A percentile compares a stretch with the other conserved stretches of the same genome.
phyloP scores from a whole-genome alignment of 164 flowering plant genomes.

The Akebia trifoliata region DNA sequence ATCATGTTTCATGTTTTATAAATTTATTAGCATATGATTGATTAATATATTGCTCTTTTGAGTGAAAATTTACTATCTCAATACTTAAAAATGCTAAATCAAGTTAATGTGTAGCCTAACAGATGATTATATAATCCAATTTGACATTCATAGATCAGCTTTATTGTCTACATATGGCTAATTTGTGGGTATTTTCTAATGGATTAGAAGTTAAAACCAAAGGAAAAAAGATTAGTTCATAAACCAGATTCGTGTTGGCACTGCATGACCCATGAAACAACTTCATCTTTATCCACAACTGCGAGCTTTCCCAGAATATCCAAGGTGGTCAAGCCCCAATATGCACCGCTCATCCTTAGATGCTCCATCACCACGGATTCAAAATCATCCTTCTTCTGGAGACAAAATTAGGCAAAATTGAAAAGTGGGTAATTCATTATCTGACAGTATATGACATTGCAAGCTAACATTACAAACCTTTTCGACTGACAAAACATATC shows the following conservation, averaged over 20 bases:
- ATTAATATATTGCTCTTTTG: too few relatives aligned
- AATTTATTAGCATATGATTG: background rate
- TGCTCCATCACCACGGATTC: slow-evolving; percentile 86
- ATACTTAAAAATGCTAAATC: too few relatives aligned
- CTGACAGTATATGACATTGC: background rate
- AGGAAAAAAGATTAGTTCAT: slow-evolving; percentile 10
- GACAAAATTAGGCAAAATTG: background rate
- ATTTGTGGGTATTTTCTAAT: too few relatives aligned
- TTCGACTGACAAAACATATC: slow-evolving; percentile 64
- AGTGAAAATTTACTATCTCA: too few relatives aligned
- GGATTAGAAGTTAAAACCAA: too few relatives aligned
- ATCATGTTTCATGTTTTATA: slow-evolving; percentile 4
- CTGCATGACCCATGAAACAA: slow-evolving; percentile 74
- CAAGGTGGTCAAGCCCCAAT: slow-evolving; percentile 85
- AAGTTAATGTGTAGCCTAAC: too few relatives aligned
- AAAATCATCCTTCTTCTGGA: slow-evolving; percentile 67
- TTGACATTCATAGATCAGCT: too few relatives aligned
- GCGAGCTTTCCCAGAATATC: slow-evolving; percentile 71
- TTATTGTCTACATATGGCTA: too few relatives aligned
- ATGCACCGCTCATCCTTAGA: slow-evolving; percentile 83
- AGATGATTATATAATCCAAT: too few relatives aligned
- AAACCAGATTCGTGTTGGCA: slow-evolving; percentile 88
- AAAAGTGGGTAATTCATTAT: background rate
- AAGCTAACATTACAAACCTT: slow-evolving; percentile 42
- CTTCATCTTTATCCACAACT: slow-evolving; percentile 55